Evolutionary conservation across 2,329 filamentous ascomycete genomes (phyloP).

Genomic region (Endoconidiophora polonica): DNA sequence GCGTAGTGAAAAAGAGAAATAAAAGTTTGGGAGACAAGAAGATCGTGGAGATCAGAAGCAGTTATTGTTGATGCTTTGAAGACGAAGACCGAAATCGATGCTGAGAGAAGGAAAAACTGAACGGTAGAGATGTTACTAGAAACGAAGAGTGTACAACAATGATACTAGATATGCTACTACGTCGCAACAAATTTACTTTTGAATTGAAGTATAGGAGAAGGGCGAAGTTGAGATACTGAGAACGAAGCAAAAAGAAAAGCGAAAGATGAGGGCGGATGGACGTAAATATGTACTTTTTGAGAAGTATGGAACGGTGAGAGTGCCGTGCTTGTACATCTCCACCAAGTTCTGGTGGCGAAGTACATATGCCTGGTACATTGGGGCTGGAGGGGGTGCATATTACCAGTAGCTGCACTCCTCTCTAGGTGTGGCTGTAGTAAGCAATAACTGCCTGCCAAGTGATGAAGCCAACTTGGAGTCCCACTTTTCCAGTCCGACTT

Average conservation of each 20-base stretch:
- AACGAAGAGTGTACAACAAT: too few species aligned
- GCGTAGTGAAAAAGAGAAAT: slow-evolving; percentile 10
- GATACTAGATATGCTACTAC: too few species aligned
- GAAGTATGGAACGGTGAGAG: too few species aligned
- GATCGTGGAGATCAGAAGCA: not conserved
- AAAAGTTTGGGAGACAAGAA: not conserved
- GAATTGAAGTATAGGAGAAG: not conserved
- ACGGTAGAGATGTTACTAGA: too few species aligned
- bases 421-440: too few species aligned
- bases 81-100: not conserved
- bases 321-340: not conserved
- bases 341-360: too few species aligned
- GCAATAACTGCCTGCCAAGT: too few species aligned
- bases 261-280: slow-evolving; percentile 1
- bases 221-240: not conserved
- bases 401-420: too few species aligned
- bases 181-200: not conserved
- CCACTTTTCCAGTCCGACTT: too few species aligned
- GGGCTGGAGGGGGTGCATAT: too few species aligned
- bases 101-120: not conserved
- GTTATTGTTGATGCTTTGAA: slow-evolving; percentile 1
- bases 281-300: slow-evolving; percentile 11
- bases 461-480: too few species aligned
- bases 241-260: not conserved
- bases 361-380: too few species aligned